These are phyloP conservation scores for Didymosphaeria variabile DNA, from an alignment of 2,329 filamentous ascomycete genomes.

Conservation along the genomic window DNA sequence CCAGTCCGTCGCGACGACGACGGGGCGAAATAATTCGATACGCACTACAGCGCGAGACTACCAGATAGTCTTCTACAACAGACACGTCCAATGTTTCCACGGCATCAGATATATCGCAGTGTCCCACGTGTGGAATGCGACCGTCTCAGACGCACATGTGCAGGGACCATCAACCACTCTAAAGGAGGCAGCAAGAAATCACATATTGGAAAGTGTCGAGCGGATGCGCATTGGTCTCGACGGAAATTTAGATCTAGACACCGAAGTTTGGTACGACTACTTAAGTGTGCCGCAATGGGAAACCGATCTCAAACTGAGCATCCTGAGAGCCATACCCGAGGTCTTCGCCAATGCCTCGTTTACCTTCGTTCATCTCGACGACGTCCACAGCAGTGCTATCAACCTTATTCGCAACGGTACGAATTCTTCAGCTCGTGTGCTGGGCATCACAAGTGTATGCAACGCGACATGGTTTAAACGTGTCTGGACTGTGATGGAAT, in stretches of 20 bases:
- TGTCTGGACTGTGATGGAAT: conserved; percentile 30
- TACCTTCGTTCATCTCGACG: background rate
- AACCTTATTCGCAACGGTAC: background rate
- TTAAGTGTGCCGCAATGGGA: conserved; percentile 27
- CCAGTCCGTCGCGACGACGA: background rate
- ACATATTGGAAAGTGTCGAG: conserved; percentile 1
- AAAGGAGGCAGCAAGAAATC: background rate
- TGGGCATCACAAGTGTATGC: conserved; percentile 21
- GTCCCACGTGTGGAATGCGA: conserved; percentile 16
- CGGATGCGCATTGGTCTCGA: background rate
- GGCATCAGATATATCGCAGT: conserved; percentile 7
- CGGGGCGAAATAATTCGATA: background rate
- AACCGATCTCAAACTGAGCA: conserved; percentile 13
- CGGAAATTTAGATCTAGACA: background rate
- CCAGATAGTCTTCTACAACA: background rate
- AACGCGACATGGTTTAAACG: conserved; percentile 27
- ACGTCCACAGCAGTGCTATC: background rate
- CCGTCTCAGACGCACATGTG: conserved; percentile 11
- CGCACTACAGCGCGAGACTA: background rate
- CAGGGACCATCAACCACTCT: background rate
- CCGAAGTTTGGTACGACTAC: conserved; percentile 30
- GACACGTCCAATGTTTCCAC: background rate
- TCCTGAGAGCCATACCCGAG: conserved; percentile 8
- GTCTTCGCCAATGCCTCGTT: background rate
- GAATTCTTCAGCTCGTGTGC: conserved; percentile 7